Evolutionary conservation across 352 stramenopile species (phyloP).

Genomic region (Phytophthora litchii): DNA sequence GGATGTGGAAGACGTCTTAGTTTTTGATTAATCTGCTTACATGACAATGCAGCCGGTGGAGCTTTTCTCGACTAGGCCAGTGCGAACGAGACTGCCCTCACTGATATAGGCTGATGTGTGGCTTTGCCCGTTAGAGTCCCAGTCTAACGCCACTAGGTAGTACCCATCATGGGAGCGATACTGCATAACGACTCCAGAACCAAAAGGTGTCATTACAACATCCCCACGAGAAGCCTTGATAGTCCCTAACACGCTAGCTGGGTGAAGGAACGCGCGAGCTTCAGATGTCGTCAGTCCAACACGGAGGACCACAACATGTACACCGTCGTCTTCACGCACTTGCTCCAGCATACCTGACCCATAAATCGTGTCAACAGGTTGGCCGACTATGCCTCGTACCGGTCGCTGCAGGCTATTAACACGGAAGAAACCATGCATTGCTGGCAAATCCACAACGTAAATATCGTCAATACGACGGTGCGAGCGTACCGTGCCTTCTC

Average conservation of each 20-base stretch:
- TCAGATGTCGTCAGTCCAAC: slow-evolving; percentile 55
- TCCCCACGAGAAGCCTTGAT: slow-evolving; percentile 80
- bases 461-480: slow-evolving; percentile 56
- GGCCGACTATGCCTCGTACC: slow-evolving; percentile 61
- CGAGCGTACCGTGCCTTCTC: slow-evolving; percentile 56
- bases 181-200: slow-evolving; percentile 69
- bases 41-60: slow-evolving; percentile 73
- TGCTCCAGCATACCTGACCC: slow-evolving; percentile 68
- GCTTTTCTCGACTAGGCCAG: slow-evolving; percentile 60
- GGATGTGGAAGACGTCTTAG: neutral
- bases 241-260: slow-evolving; percentile 48
- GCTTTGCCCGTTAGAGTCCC: slow-evolving; percentile 55
- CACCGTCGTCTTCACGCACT: slow-evolving; percentile 63
- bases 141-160: slow-evolving; percentile 77
- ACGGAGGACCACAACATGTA: slow-evolving; percentile 75
- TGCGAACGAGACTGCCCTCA: slow-evolving; percentile 56
- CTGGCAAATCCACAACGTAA: slow-evolving; percentile 59
- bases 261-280: slow-evolving; percentile 71
- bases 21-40: slow-evolving; percentile 35
- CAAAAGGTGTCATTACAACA: slow-evolving; percentile 80
- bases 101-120: slow-evolving; percentile 73
- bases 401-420: slow-evolving; percentile 36
- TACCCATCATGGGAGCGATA: slow-evolving; percentile 66
- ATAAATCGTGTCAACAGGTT: slow-evolving; percentile 69
- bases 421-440: slow-evolving; percentile 58